Base-by-base conservation (phyloP, 306 rosid species). In the Cucumis melo region DNA sequence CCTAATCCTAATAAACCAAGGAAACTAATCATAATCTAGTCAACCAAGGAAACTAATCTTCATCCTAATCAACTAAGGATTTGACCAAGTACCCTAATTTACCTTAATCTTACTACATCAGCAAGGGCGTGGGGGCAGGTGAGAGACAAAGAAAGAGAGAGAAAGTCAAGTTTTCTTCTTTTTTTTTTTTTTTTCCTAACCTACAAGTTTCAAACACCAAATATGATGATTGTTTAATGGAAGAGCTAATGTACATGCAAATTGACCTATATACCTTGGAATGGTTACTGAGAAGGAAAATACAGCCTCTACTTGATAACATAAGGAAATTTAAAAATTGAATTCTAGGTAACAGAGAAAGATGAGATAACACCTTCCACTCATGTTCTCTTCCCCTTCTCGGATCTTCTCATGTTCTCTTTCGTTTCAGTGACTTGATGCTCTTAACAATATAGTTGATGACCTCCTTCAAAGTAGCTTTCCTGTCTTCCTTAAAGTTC, bases 381-480 rank as follows among this genome's bases (percentile, higher is more conserved):
- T 87, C 86, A 85, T 54, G 74, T n/a, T 87, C 91, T 85, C 84
- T 82, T 90, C 77, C 96, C 91, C 90, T 94, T 92, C n/a, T 50
- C 78, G 32, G 77, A 64, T 80, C 72, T 64, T 64, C 72, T 89
- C 87, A 88, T 62, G 76, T 27, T 86, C 92, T 87, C 86, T 82
- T 92, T 78, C 99, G 95, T 88, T 94, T 92, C 11, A 67, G 81
- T 23, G 79, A 72, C 82, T 81, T 91, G 73, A 90, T 86, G 6
- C 73, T 86, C 27, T 76, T 78, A 76, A 89, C 56, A 36, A 85
- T 83, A 63, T 82, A 89, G 77, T 73, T 59, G 27, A 92, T 86
- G 13, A 90, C 97, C 87, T 94, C 99, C 88, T 92, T 94, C 79
- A 92, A 46, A 15, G 97, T 92, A 20, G 99, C 99, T 82, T 92